These are phyloP conservation scores for Tulasnella sp. DNA, from an alignment of 768 basidiomycete genomes.

Conservation along the genomic window DNA sequence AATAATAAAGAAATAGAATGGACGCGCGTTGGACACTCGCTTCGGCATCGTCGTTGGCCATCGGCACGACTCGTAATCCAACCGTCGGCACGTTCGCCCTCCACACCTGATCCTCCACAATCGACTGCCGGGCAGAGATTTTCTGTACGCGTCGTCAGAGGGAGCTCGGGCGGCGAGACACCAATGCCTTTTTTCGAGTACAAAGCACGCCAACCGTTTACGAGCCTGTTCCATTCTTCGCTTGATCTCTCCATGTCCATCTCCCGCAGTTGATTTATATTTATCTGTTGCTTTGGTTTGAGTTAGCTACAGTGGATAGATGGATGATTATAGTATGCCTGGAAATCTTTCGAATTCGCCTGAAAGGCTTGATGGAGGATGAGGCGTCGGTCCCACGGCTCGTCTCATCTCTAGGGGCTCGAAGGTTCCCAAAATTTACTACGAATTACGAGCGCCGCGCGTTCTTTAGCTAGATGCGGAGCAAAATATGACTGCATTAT, in stretches of 20 bases:
- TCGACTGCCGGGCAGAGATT: conserved; percentile 15
- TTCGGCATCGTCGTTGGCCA: too few species aligned
- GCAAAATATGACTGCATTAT: too few species aligned
- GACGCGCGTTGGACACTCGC: too few species aligned
- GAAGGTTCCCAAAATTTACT: too few species aligned
- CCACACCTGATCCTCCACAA: conserved; percentile 5
- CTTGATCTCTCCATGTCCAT: not conserved
- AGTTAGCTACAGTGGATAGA: not conserved
- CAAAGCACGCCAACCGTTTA: conserved; percentile 8
- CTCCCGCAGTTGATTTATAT: not conserved
- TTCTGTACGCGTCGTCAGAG: conserved; percentile 17
- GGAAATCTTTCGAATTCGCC: not conserved
- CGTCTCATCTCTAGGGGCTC: too few species aligned
- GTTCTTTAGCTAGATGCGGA: too few species aligned
- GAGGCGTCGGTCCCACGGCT: too few species aligned
- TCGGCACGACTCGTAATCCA: not conserved
- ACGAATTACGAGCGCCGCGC: too few species aligned
- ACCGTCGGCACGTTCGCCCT: conserved; percentile 10
- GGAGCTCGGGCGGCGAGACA: conserved; percentile 25
- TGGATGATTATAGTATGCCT: not conserved
- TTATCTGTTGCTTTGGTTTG: not conserved
- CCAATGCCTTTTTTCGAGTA: conserved; percentile 20
- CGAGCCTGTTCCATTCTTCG: conserved; percentile 1
- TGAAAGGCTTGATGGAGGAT: not conserved
- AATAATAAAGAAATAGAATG: too few species aligned